Conservation (phyloP, 495 filamentous ascomycete species). For the Trichoderma erinaceum region DNA sequence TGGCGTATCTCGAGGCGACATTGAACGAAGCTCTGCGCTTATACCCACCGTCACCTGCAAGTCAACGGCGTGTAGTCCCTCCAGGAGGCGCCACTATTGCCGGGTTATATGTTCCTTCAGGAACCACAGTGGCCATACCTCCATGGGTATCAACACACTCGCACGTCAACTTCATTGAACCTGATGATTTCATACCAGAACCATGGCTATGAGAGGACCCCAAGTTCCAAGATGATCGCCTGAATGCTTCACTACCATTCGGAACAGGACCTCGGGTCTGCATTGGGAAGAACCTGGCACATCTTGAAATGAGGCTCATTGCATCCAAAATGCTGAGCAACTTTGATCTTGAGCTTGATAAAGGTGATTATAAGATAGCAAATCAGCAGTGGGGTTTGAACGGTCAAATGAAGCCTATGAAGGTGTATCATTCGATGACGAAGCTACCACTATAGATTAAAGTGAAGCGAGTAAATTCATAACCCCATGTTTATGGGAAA, state of each 20-base stretch:
- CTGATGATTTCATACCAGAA: constrained; percentile 37
- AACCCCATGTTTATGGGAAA: background rate
- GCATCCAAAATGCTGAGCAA: constrained; percentile 1
- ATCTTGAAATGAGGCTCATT: constrained; percentile 19
- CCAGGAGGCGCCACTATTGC: constrained; percentile 19
- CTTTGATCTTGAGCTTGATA: constrained; percentile 10
- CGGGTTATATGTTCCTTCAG: constrained; percentile 18
- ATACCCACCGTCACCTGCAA: constrained; percentile 16
- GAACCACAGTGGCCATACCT: constrained; percentile 24
- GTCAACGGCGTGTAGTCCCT: constrained; percentile 18
- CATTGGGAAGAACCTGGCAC: constrained; percentile 41
- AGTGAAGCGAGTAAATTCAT: background rate
- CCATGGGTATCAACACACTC: constrained; percentile 21
- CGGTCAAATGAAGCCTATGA: background rate
- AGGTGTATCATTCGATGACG: background rate
- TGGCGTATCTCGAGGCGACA: constrained; percentile 19
- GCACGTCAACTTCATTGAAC: constrained; percentile 29
- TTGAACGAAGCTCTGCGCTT: constrained; percentile 21
- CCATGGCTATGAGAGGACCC: constrained; percentile 35
- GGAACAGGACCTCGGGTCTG: constrained; percentile 38
- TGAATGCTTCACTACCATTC: constrained; percentile 33
- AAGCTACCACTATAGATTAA: background rate
- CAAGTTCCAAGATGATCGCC: constrained; percentile 22
- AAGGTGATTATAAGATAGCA: background rate
- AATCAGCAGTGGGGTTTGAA: background rate